Evolutionary conservation across 805 yeast species (phyloP), one percentile per base, ranked within the genome.

Genomic region (Myxozyma geophila): DNA sequence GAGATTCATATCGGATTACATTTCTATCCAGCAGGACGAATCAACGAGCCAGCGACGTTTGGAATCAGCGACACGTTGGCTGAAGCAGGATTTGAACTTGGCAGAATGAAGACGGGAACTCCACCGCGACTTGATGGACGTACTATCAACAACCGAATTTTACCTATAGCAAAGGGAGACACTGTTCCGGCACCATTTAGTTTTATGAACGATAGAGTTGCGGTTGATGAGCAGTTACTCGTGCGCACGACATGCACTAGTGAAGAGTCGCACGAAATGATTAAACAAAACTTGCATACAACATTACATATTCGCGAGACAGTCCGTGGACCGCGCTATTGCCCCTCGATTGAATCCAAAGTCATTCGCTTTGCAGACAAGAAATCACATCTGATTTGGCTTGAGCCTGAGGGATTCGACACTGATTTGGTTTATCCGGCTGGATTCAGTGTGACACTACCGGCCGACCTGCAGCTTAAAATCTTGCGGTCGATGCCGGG

Each of bases 401-500:
- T 95, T 7, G 99, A 95, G 75, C 98, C 98, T 0, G 99, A 95
- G 75, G 99, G 99, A 0, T 78, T 92, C 17, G 88, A 90, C 70
- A 84, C 93, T 0, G 87, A 90, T 72, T 78, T 90, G n/a, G 88
- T 95, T 12, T 95, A 95, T 73, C 99, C 99, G 0, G 95, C 93
- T 72, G 99, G 99, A 15, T 90, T 95, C 17, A 90, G 97, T 1
- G 88, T 92, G 71, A 92, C 99, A 0, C 89, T 95, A 96, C 99
- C 99, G 0, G 95, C 85, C 43, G 98, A 93, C 28, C 87, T 92
- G 37, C 99, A 95, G 76, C 82, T 81, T 23, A 80, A 83, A 67
- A 82, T 92, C 81, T 82, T 95, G 59, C 79, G 81, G 63, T 78
- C 90, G 79, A 89, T 95, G 65, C 89, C 91, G 3, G 99, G 99